Conservation (phyloP, 768 basidiomycete genomes). For the Coprinellus aureogranulatus region DNA sequence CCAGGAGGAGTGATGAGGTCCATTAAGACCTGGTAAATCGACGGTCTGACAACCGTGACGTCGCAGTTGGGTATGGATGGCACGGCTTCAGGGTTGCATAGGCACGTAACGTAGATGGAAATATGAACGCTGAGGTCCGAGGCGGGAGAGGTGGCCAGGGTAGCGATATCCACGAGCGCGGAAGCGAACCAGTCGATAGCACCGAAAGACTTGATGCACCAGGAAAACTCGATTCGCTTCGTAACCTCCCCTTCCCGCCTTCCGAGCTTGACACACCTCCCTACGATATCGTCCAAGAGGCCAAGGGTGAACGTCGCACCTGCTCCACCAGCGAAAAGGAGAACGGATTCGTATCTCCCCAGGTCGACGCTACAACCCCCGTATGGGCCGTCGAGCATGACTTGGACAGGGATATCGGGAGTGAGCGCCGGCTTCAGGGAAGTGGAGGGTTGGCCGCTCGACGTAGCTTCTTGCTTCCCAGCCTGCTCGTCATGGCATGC, state of each 20-base stretch:
- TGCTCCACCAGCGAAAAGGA: conserved; percentile 80
- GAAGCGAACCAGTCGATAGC: conserved; percentile 43
- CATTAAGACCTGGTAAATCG: conserved; percentile 42
- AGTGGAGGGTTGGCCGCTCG: neutral
- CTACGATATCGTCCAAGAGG: conserved; percentile 78
- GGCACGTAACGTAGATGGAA: conserved; percentile 72
- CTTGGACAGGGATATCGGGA: conserved; percentile 46
- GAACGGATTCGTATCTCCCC: conserved; percentile 63
- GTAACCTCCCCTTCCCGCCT: conserved; percentile 53
- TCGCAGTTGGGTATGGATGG: conserved; percentile 65
- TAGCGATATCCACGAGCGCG: conserved; percentile 36
- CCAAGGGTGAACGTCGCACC: conserved; percentile 83
- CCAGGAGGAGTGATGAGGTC: conserved; percentile 36
- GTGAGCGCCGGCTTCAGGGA: neutral
- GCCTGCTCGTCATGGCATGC: conserved; percentile 9
- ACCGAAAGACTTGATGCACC: conserved; percentile 71
- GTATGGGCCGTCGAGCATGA: conserved; percentile 87
- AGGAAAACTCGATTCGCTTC: conserved; percentile 69
- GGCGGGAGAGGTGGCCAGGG: conserved; percentile 29
- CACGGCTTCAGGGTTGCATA: conserved; percentile 66
- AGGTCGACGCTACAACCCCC: conserved; percentile 76
- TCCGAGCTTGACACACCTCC: conserved; percentile 50
- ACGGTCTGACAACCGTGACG: conserved; percentile 49
- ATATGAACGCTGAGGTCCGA: conserved; percentile 63
- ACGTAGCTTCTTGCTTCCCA: neutral